These are phyloP conservation scores for Aspergillus mulundensis DNA, from an alignment of 495 filamentous ascomycete genomes.

Conservation along the genomic window DNA sequence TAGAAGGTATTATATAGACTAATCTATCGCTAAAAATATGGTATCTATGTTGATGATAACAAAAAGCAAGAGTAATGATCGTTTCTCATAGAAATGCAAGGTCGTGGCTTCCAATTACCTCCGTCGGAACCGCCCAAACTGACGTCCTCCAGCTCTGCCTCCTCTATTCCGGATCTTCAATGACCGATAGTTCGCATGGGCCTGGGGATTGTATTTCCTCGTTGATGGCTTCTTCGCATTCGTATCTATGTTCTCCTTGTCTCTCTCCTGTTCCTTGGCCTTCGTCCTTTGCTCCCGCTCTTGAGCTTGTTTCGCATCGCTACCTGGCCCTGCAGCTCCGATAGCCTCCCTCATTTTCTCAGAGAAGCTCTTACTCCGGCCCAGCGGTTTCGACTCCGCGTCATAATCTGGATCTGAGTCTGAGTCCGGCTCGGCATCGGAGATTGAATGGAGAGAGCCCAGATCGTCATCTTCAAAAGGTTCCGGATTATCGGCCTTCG, in stretches of 20 bases:
- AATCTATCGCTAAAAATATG: conserved; percentile 19
- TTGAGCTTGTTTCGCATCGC: neutral
- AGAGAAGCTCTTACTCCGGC: conserved; percentile 38
- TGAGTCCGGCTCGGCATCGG: conserved; percentile 32
- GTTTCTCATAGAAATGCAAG: conserved; percentile 21
- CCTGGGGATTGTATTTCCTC: conserved; percentile 67
- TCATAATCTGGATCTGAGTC: conserved; percentile 30
- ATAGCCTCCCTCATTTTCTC: conserved; percentile 45
- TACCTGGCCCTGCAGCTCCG: conserved; percentile 10
- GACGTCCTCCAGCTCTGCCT: conserved; percentile 31
- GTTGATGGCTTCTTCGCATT: conserved; percentile 48
- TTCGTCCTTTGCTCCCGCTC: conserved; percentile 21
- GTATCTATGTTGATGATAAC: conserved; percentile 18
- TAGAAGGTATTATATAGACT: conserved; percentile 12
- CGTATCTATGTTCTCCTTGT: conserved; percentile 28
- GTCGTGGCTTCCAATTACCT: conserved; percentile 21
- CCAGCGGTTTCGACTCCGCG: conserved; percentile 20
- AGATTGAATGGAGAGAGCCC: conserved; percentile 32
- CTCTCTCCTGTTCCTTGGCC: conserved; percentile 17
- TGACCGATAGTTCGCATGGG: conserved; percentile 78
- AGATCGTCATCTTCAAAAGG: conserved; percentile 19
- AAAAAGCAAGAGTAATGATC: conserved; percentile 20
- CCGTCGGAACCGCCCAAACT: conserved; percentile 43
- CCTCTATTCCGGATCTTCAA: conserved; percentile 69
- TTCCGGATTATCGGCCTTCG: neutral